phyloP scores from a whole-genome alignment of 1,284 basidiomycete species.

The Trichosporon coremiiforme region DNA sequence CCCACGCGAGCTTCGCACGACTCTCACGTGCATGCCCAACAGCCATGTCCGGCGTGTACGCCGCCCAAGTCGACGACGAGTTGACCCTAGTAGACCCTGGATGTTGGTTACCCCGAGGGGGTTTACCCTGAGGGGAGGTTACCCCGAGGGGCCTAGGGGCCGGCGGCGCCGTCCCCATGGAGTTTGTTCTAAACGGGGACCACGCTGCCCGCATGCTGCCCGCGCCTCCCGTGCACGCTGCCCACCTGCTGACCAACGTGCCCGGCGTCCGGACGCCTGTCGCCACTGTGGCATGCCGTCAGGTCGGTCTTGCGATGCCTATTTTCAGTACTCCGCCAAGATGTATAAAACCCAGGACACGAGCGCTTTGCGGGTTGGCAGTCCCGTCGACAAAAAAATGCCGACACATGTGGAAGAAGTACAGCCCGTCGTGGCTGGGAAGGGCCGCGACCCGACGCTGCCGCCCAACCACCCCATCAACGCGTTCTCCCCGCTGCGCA shows the following conservation, averaged over 20 bases:
- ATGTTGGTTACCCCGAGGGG: background rate
- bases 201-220: background rate
- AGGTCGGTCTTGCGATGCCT: background rate
- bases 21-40: no score
- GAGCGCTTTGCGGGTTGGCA: no score
- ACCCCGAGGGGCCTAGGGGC: slow-evolving; percentile 5
- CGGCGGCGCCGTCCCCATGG: background rate
- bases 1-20: background rate
- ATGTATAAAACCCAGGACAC: slow-evolving; percentile 3
- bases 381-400: background rate
- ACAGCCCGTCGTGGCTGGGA: background rate
- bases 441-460: slow-evolving; percentile 21
- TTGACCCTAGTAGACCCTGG: background rate
- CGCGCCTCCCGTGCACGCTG: background rate
- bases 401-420: background rate
- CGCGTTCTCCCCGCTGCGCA: slow-evolving; percentile 40
- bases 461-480: slow-evolving; percentile 43
- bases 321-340: background rate
- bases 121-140: no score
- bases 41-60: background rate
- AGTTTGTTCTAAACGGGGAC: background rate
- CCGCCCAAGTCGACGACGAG: background rate
- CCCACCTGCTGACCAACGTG: slow-evolving; percentile 12
- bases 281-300: background rate
- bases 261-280: background rate